Evolutionary conservation across 768 basidiomycete species (phyloP).

Genomic region (Coprinopsis strossmayeri): DNA sequence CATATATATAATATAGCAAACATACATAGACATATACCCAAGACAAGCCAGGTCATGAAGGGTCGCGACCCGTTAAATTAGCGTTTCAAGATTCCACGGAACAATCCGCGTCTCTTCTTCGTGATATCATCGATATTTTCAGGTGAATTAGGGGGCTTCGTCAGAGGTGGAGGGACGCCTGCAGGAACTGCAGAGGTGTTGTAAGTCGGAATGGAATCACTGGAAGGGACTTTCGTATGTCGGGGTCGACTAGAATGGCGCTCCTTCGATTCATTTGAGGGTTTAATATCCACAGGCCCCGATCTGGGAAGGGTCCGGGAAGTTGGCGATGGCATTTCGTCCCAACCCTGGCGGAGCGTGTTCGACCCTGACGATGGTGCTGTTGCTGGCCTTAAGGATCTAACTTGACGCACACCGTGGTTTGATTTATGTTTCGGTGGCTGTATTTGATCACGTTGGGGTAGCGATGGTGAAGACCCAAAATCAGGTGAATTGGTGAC

Average conservation of each 20-base stretch:
- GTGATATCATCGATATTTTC: slow-evolving; percentile 4
- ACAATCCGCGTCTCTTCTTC: slow-evolving; percentile 8
- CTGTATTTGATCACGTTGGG: slow-evolving; percentile 6
- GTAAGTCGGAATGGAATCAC: slow-evolving; percentile 44
- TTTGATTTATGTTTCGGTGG: not conserved
- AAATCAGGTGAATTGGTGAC: slow-evolving; percentile 9
- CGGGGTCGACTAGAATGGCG: slow-evolving; percentile 17
- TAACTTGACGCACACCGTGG: slow-evolving; percentile 8
- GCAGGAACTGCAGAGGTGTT: slow-evolving; percentile 14
- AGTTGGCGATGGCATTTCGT: not conserved
- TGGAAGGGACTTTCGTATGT: slow-evolving; percentile 48
- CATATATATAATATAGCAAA: not conserved
- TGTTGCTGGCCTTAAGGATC: slow-evolving; percentile 39
- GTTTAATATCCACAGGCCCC: not conserved
- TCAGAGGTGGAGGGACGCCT: slow-evolving; percentile 7
- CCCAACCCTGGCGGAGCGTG: slow-evolving; percentile 13
- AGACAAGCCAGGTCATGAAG: not conserved
- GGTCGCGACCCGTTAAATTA: too few species aligned
- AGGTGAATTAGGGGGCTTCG: not conserved
- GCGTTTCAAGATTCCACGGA: slow-evolving; percentile 6
- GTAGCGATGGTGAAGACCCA: slow-evolving; percentile 2
- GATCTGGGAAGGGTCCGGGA: slow-evolving; percentile 14
- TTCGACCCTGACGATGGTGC: slow-evolving; percentile 25
- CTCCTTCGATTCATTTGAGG: slow-evolving; percentile 11
- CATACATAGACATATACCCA: not conserved